These are phyloP conservation scores for Lathyrus aphaca DNA, from an alignment of 306 rosid genomes.

Conservation along the genomic window DNA sequence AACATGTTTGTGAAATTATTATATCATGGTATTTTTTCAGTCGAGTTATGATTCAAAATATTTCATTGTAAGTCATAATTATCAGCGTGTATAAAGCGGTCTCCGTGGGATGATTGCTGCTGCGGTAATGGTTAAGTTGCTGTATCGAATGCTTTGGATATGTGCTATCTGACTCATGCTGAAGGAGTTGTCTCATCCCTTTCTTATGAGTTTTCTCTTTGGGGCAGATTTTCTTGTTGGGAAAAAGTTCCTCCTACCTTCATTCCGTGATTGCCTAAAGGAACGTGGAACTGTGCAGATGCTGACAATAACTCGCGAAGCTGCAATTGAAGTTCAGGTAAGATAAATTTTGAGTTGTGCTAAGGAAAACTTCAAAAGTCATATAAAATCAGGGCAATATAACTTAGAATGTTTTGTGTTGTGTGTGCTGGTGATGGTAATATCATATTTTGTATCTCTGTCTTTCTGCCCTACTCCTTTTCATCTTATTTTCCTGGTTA, in stretches of 20 bases:
- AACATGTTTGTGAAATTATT: conserved; percentile 37
- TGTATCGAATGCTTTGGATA: conserved; percentile 70
- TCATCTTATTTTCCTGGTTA: background rate
- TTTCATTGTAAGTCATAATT: conserved; percentile 95
- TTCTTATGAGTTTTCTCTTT: conserved; percentile 65
- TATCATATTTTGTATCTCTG: background rate
- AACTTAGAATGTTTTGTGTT: conserved; percentile 1
- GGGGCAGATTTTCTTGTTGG: conserved; percentile 94
- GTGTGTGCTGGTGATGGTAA: conserved; percentile 10
- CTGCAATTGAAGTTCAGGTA: conserved; percentile 99
- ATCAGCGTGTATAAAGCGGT: conserved; percentile 91
- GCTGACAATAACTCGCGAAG: conserved; percentile 89
- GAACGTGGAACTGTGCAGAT: conserved; percentile 97
- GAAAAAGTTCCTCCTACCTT: conserved; percentile 83
- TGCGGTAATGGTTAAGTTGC: conserved; percentile 97
- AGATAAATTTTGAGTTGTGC: conserved; percentile 33
- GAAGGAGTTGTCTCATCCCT: conserved; percentile 69
- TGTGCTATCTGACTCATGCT: conserved; percentile 69
- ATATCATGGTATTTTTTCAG: conserved; percentile 42
- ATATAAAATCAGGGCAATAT: conserved; percentile 28
- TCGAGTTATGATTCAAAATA: conserved; percentile 56
- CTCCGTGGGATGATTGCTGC: conserved; percentile 92
- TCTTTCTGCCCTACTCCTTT: background rate
- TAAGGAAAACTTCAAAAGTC: conserved; percentile 2
- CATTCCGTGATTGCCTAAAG: conserved; percentile 84